Base-by-base conservation (phyloP, 176 grass and related monocot species). In the Cenchrus fungigraminus region DNA sequence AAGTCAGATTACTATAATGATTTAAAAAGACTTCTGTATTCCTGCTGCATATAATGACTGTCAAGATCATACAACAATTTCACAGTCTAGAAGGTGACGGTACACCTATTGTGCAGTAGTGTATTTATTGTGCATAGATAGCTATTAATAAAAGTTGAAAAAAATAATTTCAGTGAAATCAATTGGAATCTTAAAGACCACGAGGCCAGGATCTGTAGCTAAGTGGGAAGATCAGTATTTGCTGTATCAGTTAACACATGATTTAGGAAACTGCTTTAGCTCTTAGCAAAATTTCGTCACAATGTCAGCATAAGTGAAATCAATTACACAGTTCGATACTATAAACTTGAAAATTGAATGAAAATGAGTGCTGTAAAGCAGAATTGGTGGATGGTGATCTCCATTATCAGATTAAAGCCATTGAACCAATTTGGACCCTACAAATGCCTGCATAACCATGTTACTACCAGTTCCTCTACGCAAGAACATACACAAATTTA, bases 111-210 rank as follows among this genome's bases (percentile, higher is more conserved):
- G 55, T 57, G 55, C 14, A 53, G 3, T 15, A 53, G 13, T 14
- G 51, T 53, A 14, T 53, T 53, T 53, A 53, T 53, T 53, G 14
- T 53, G 51, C 51, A 53, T 5, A 54, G 2, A 14, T 98, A 95
- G 69, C 93, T 98, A 50, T 73, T 71, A 76, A 83, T 63, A 76
- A 77, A 53, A 79, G 43, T 76, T 8, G 55, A 3, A 17, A 56
- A 16, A 56, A 59, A 9, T 59, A 58, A 58, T 58, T 53, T 74
- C 53, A 83, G 55, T 14, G 9, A n/a, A 45, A 46, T 90, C 20
- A 57, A 31, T 80, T 83, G 57, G 63, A 29, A 81, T 86, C 37
- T 76, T 59, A 74, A 71, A 8, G 56, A 83, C 57, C 47, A 37
- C 79, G 28, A 85, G 1, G 47, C 32, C 14, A 65, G 62, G 25